Base-by-base conservation (phyloP, 164 flowering plant genomes). In the Buxus sempervirens region DNA sequence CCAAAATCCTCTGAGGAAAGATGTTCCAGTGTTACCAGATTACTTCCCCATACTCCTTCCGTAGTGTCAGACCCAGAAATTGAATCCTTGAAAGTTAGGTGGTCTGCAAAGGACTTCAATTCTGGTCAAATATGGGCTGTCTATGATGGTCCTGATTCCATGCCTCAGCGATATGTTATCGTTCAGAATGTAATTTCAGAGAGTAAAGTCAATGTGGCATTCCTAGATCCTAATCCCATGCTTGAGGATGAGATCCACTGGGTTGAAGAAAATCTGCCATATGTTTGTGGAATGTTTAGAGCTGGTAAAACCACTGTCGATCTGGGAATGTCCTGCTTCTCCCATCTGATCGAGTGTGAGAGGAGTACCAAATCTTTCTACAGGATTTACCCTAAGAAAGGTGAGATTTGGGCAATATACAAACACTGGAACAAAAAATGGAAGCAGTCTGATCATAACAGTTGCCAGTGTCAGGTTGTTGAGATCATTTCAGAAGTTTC, bases 361-460 rank as follows among this genome's bases (percentile, higher is more conserved):
- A n/a, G 49, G 49, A 74, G 72, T 28, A 24, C 56, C 13, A 57
- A 58, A 54, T 63, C 80, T 5, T 62, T 73, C 32, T 83, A 74
- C 73, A 68, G 32, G 56, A 79, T 87, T 63, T 78, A 72, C 64
- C 88, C 87, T 0, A 55, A n/a, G 63, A 79, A 81, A 70, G 88
- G 86, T 61, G 87, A 86, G 69, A 64, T 86, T 23, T 86, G 90
- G 90, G 90, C 88, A 0, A 55, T 83, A 77, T 82, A 81, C 60
- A 75, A 65, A 63, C 73, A 76, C 51, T 83, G 86, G 88, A 78
- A 80, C 45, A 42, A 15, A 56, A 67, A 71, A 41, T 84, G 88
- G 90, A 72, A 76, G 72, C 66, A 20, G 0, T 32, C 73, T 25
- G 75, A 83, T 63, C 67, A 61, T 20, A 61, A 61, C 7, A 53